phyloP scores from a whole-genome alignment of 768 basidiomycete genomes.

The Multifurca ochricompacta region DNA sequence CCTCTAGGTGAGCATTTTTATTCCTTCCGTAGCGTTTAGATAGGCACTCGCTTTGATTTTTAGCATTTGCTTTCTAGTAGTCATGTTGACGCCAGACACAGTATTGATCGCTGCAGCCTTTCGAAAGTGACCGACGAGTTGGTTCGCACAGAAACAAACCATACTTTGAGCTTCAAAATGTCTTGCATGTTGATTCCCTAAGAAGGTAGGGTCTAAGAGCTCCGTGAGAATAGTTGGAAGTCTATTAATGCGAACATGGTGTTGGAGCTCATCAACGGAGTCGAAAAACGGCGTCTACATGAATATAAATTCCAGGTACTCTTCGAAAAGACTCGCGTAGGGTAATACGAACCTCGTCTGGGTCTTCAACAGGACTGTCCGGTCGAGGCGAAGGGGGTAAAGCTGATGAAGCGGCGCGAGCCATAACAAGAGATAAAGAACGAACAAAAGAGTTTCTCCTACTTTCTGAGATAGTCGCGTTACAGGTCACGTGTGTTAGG shows the following conservation, averaged over 20 bases:
- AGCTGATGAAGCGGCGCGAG: slow-evolving; percentile 11
- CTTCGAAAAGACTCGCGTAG: background rate
- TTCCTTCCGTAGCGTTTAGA: no score
- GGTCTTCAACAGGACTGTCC: slow-evolving; percentile 14
- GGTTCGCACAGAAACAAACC: slow-evolving; percentile 2
- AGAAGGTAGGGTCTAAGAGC: background rate
- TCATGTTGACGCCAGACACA: slow-evolving; percentile 84
- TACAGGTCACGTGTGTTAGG: slow-evolving; percentile 11
- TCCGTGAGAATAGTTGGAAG: background rate
- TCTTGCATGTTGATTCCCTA: slow-evolving; percentile 96
- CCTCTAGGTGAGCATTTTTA: slow-evolving; percentile 1
- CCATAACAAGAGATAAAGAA: slow-evolving; percentile 5
- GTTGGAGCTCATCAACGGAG: slow-evolving; percentile 27
- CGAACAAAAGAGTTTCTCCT: background rate
- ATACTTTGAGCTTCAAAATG: slow-evolving; percentile 84
- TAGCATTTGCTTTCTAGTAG: slow-evolving; percentile 77
- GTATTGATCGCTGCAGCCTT: slow-evolving; percentile 79
- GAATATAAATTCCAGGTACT: background rate
- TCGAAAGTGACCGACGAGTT: background rate
- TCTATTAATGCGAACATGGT: slow-evolving; percentile 24
- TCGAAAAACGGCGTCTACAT: slow-evolving; percentile 24
- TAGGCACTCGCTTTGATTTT: slow-evolving; percentile 73
- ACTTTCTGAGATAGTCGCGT: background rate
- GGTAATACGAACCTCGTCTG: slow-evolving; percentile 8
- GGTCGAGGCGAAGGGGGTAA: slow-evolving; percentile 14